phyloP scores from a whole-genome alignment of 2,329 filamentous ascomycete genomes.

The Colletotrichum nymphaeae region DNA sequence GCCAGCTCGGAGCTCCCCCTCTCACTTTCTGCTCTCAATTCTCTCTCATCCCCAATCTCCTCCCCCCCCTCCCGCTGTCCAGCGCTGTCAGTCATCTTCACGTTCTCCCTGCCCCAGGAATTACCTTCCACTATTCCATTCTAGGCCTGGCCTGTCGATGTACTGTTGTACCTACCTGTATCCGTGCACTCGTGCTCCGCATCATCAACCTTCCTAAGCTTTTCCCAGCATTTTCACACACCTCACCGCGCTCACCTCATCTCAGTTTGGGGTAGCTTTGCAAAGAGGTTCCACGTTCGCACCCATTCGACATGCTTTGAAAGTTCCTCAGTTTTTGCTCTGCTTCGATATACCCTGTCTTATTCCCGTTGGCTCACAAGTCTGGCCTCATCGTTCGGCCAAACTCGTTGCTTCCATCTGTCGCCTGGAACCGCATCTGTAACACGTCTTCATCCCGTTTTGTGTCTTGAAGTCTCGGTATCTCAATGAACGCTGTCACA shows the following conservation, averaged over 20 bases:
- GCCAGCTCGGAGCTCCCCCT: conserved; percentile 18
- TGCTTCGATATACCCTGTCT: background rate
- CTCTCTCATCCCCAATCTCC: conserved; percentile 7
- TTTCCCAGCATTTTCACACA: conserved; percentile 21
- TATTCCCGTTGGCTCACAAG: background rate
- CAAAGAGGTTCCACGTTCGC: conserved; percentile 11
- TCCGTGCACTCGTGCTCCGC: conserved; percentile 11
- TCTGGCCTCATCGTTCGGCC: conserved; percentile 19
- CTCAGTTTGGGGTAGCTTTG: conserved; percentile 11
- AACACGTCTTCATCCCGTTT: conserved; percentile 19
- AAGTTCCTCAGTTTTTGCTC: background rate
- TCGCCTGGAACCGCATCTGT: conserved; percentile 27
- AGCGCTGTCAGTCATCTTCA: conserved; percentile 25
- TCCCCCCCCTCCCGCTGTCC: conserved; percentile 27
- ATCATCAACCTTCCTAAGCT: conserved; percentile 27
- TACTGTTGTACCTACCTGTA: conserved; percentile 23
- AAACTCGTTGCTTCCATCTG: conserved; percentile 29
- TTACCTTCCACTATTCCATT: conserved; percentile 24
- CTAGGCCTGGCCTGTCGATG: conserved; percentile 27
- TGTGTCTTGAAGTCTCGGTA: background rate
- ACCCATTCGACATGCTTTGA: conserved; percentile 3
- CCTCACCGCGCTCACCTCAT: background rate
- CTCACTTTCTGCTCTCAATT: background rate
- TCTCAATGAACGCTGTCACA: background rate
- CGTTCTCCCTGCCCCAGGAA: conserved; percentile 24